Conservation (phyloP, 2,329 filamentous ascomycete species). For the Colletotrichum tanaceti region DNA sequence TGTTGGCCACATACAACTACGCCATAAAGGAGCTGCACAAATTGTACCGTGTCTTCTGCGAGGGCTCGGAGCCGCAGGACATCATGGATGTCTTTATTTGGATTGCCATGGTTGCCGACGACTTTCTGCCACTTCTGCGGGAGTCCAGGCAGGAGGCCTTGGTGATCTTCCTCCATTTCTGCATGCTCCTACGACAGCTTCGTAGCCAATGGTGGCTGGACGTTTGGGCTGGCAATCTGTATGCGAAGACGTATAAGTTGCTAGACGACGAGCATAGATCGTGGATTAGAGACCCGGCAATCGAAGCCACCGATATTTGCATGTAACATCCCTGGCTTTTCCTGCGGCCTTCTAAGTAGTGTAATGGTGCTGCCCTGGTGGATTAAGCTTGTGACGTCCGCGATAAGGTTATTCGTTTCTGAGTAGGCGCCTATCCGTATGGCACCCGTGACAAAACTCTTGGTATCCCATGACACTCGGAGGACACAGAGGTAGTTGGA, state of each 20-base stretch:
- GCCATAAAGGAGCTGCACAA: constrained; percentile 51
- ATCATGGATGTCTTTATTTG: constrained; percentile 54
- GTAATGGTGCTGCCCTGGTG: no score
- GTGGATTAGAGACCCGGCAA: constrained; percentile 46
- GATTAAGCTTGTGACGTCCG: no score
- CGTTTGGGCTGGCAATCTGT: constrained; percentile 50
- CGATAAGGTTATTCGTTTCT: no score
- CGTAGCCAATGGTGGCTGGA: constrained; percentile 52
- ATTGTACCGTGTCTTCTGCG: constrained; percentile 46
- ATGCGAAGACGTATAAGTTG: constrained; percentile 47
- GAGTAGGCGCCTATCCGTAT: no score
- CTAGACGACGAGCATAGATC: constrained; percentile 52
- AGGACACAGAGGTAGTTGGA: constrained; percentile 39
- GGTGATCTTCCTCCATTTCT: constrained; percentile 51
- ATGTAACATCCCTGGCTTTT: not conserved
- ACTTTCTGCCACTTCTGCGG: constrained; percentile 51
- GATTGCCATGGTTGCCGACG: constrained; percentile 51
- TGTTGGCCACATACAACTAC: constrained; percentile 45
- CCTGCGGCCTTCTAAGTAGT: not conserved
- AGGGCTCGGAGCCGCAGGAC: constrained; percentile 44
- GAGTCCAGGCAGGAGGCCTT: constrained; percentile 46
- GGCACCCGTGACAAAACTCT: constrained; percentile 62
- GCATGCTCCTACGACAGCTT: constrained; percentile 48
- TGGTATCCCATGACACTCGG: constrained; percentile 52
- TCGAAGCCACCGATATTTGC: constrained; percentile 18